A percentile compares a stretch with the other conserved stretches of the same genome.
phyloP scores from a whole-genome alignment of 1,284 basidiomycete species.

The Ustanciosporium gigantosporum region DNA sequence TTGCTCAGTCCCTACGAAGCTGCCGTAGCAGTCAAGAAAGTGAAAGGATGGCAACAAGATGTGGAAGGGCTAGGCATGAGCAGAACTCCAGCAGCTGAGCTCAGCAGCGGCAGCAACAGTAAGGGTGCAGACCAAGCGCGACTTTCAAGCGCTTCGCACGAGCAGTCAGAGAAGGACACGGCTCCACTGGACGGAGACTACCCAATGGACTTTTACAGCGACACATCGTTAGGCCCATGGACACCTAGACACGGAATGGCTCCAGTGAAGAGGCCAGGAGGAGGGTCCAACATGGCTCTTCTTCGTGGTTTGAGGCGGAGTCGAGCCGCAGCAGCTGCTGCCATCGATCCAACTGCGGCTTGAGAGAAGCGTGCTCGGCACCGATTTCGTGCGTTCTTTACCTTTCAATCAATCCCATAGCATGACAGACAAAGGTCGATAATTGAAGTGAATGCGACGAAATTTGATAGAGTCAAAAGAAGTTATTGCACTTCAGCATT shows the following conservation, averaged over 20 bases:
- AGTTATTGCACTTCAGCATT: too few relatives aligned
- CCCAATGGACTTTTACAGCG: slow-evolving; percentile 96
- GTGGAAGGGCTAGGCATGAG: slow-evolving; percentile 58
- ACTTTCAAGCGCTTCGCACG: slow-evolving; percentile 2
- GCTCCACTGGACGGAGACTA: slow-evolving; percentile 66
- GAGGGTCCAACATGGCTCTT: slow-evolving; percentile 46
- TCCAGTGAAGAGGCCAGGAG: slow-evolving; percentile 25
- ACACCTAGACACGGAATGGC: slow-evolving; percentile 62
- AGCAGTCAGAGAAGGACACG: slow-evolving; percentile 4
- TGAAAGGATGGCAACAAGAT: slow-evolving; percentile 67
- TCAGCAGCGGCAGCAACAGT: too few relatives aligned
- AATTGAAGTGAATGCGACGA: too few relatives aligned
- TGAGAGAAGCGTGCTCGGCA: not conserved
- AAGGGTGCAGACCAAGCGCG: slow-evolving; percentile 1
- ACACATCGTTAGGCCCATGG: slow-evolving; percentile 67
- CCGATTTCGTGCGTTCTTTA: too few relatives aligned
- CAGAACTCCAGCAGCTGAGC: slow-evolving; percentile 53
- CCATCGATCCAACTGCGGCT: too few relatives aligned
- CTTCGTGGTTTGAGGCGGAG: too few relatives aligned
- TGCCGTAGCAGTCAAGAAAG: slow-evolving; percentile 78
- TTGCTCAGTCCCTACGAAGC: slow-evolving; percentile 93
- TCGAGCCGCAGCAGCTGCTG: too few relatives aligned
- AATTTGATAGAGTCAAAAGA: too few relatives aligned
- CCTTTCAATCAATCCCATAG: too few relatives aligned
- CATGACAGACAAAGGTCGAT: too few relatives aligned